Evolutionary conservation across 768 basidiomycete genomes (phyloP).

Genomic region (Flagelloscypha sp.): DNA sequence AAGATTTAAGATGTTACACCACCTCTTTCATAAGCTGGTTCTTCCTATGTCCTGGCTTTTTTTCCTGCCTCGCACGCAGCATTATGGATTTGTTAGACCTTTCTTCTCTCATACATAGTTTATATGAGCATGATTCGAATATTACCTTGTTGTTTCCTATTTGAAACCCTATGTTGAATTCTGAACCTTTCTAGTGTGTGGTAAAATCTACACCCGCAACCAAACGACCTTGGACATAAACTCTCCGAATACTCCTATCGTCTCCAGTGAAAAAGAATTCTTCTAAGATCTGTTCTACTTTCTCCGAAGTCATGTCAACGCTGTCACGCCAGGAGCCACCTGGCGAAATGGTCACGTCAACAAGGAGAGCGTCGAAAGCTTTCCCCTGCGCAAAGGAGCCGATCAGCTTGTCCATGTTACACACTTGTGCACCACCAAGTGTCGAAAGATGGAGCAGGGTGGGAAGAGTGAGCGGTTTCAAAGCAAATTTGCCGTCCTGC

Average conservation of each 20-base stretch:
- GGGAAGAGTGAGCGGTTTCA: slow-evolving; percentile 60
- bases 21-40: no score
- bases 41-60: no score
- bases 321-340: slow-evolving; percentile 47
- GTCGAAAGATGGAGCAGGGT: slow-evolving; percentile 88
- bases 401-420: slow-evolving; percentile 53
- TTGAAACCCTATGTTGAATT: no score
- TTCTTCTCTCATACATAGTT: no score
- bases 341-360: slow-evolving; percentile 45
- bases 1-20: no score
- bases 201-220: slow-evolving; percentile 58
- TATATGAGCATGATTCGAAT: slow-evolving; percentile 1
- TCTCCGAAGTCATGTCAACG: slow-evolving; percentile 23
- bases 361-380: slow-evolving; percentile 82
- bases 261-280: slow-evolving; percentile 83
- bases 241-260: slow-evolving; percentile 70
- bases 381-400: slow-evolving; percentile 79
- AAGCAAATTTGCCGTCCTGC: slow-evolving; percentile 31
- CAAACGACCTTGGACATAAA: slow-evolving; percentile 75
- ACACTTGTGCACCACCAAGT: slow-evolving; percentile 81
- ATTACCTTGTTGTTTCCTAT: slow-evolving; percentile 4
- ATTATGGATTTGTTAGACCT: no score
- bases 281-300: slow-evolving; percentile 59
- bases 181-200: slow-evolving; percentile 4
- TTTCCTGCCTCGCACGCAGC: no score